Conservation (phyloP, 164 flowering plant species). For the Brasenia schreberi region DNA sequence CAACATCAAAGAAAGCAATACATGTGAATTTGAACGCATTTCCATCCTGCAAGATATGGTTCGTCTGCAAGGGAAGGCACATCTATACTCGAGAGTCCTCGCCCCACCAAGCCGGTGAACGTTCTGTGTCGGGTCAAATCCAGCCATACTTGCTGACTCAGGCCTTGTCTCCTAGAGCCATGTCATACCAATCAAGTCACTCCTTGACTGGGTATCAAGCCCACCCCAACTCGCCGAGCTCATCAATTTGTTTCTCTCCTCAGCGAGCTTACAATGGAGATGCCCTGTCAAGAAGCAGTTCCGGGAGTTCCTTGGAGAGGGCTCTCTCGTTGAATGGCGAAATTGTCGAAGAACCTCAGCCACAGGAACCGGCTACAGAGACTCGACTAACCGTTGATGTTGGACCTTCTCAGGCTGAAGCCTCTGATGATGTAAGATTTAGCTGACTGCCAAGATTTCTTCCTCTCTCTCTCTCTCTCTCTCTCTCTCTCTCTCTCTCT, state of each 20-base stretch:
- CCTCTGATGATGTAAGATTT: neutral
- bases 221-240: neutral
- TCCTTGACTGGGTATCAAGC: neutral
- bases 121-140: too few species aligned
- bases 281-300: neutral
- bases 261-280: neutral
- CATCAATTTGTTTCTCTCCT: neutral
- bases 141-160: too few species aligned
- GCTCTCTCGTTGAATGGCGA: neutral
- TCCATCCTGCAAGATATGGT: constrained; percentile 48
- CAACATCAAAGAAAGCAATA: constrained; percentile 79
- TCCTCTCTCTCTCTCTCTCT: too few species aligned
- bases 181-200: too few species aligned
- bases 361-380: neutral
- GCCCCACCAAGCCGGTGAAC: too few species aligned
- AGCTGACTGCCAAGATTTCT: neutral
- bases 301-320: neutral
- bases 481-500: too few species aligned
- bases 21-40: constrained; percentile 43
- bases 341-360: neutral
- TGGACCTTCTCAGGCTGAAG: neutral
- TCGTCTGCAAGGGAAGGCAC: constrained; percentile 57
- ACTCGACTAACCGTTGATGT: neutral
- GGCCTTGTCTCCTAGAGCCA: too few species aligned
- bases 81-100: constrained; percentile 17